Conservation (phyloP, 495 filamentous ascomycete species). For the Neurospora hispaniola region DNA sequence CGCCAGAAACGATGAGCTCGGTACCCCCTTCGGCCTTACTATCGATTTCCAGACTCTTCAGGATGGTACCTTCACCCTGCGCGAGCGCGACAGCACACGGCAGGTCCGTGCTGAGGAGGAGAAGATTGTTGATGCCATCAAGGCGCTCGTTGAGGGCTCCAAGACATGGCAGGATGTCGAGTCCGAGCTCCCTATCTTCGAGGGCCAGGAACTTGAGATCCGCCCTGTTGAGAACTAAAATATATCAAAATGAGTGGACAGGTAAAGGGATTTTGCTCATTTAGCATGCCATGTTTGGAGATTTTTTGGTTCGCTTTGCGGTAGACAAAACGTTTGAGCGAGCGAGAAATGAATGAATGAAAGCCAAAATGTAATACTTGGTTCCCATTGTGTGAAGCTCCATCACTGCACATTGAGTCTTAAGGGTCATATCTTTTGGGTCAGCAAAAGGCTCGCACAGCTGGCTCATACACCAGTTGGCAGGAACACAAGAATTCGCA, state of each 20-base stretch:
- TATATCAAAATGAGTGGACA: neutral
- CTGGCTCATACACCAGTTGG: neutral
- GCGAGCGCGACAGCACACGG: conserved; percentile 61
- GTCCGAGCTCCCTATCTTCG: conserved; percentile 49
- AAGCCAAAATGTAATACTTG: neutral
- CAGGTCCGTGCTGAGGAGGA: conserved; percentile 58
- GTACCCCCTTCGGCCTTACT: conserved; percentile 60
- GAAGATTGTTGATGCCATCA: conserved; percentile 53
- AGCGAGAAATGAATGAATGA: neutral
- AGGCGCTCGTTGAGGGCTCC: conserved; percentile 42
- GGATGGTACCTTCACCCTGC: conserved; percentile 58
- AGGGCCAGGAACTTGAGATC: conserved; percentile 41
- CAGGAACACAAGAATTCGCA: neutral
- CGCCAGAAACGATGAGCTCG: conserved; percentile 63
- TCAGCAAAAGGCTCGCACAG: neutral
- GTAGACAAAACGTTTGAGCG: neutral
- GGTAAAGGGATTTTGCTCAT: neutral
- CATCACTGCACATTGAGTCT: neutral
- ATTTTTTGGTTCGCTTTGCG: neutral
- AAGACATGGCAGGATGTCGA: conserved; percentile 53
- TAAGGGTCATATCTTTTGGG: neutral
- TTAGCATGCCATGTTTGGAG: neutral
- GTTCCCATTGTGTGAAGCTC: neutral
- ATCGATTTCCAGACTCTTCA: conserved; percentile 67
- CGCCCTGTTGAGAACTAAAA: conserved; percentile 1